Base-by-base conservation (phyloP, 2,329 filamentous ascomycete species). In the Botrytis pseudocinerea region DNA sequence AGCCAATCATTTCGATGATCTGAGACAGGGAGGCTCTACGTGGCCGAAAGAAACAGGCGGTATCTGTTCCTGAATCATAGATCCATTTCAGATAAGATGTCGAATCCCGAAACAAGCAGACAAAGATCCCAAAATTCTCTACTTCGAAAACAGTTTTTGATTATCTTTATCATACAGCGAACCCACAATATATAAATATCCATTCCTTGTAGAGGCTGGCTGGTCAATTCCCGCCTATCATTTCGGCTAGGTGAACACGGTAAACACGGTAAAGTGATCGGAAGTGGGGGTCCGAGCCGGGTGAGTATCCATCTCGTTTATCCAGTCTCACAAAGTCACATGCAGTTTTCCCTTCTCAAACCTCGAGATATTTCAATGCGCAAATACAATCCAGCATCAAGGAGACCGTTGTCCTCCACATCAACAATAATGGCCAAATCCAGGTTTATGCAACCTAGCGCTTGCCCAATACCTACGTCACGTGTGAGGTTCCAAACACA, bases 1-100 rank as follows among this genome's bases (percentile, higher is more conserved):
- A 69, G n/a, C 65, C 38, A 69, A 69, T 69, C 38, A 57, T 42
- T 28, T 57, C 4, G 48, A 69, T 59, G 65, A 69, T 57, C n/a
- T 40, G 51, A 69, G 38, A 57, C 38, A 69, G 25, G 64, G 46
- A 69, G 25, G 35, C 25, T 54, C 35, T 57, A 59, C 22, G 48
- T 54, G 48, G 48, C 38, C 35, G 65, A 28, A 57, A 54, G n/a
- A 18, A 28, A 18, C 48, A 18, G n/a, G 51, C n/a, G n/a, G 51
- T 14, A 57, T 28, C 28, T 28, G n/a, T 32, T n/a, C 51, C 51
- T 54, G 51, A 54, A 54, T 54, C 14, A 57, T 6, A 18, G 16
- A 18, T 57, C 4, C n/a, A 28, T 57, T 28, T 4, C 51, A 54
- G n/a, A 57, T 28, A 57, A 28, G 14, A n/a, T 57, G 51, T 57